Evolutionary conservation across 495 filamentous ascomycete genomes (phyloP), one percentile per base, ranked within the genome.

Genomic region (Bacidia rubella): DNA sequence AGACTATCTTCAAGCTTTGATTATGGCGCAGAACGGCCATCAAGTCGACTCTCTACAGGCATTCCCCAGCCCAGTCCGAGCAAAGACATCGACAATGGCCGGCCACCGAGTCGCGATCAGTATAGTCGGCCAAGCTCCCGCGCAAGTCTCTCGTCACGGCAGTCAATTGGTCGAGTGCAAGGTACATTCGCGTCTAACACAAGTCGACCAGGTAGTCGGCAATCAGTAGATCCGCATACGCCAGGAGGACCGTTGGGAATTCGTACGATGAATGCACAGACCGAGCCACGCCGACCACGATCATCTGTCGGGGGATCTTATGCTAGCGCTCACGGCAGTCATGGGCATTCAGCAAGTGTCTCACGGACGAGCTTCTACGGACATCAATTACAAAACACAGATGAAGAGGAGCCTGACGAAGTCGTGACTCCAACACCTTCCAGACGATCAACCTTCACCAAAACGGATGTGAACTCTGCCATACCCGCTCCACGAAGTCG

Each of bases 181-280:
- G 35, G 44, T 47, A 49, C 57, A 19, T 35, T 55, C 54, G 67
- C 74, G 46, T 76, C 76, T 32, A 69, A 74, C 44, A 71, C 51
- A 17, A 70, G 69, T 44, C 78, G 82, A 3, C 84, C 87, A 24
- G 63, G 65, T 20, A 86, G 85, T 54, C 79, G 86, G 44, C 75
- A 79, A 60, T 87, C 83, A 60, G 75, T 83, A 25, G 12, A n/a
- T n/a, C 29, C 29, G 15, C 29, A 15, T 7, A 22, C 15, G 26
- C 70, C 70, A 4, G 76, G 82, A 2, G 66, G 80, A 12, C 77
- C 83, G 29, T 88, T 86, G 2, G 81, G 84, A 9, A 60, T 82
- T 21, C 47, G 55, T 2, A 63, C 56, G 4, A 51, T 58, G 50
- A 69, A 68, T 19, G 52, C 60, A n/a, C 57, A 60, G 17, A 58